Evolutionary conservation across 306 rosid genomes (phyloP).

Genomic region (Myrica gale): DNA sequence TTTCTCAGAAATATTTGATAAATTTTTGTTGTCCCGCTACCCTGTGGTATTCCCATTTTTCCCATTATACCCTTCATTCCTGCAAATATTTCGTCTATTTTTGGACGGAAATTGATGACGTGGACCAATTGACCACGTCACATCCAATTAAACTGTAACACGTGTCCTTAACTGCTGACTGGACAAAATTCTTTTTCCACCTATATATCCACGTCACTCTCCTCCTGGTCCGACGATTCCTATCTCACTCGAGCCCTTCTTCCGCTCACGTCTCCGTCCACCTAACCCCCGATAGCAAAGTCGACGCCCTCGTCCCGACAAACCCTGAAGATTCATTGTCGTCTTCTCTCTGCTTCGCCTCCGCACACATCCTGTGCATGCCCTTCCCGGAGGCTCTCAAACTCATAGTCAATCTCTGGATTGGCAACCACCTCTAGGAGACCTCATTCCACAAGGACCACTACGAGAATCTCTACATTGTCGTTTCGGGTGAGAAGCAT

Average conservation of each 20-base stretch:
- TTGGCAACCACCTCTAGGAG: conserved; percentile 52
- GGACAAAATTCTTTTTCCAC: too few relatives aligned
- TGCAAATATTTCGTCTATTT: too few relatives aligned
- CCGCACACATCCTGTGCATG: conserved; percentile 31
- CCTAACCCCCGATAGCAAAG: conserved; percentile 78
- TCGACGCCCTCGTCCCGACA: conserved; percentile 51
- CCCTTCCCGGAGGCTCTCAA: conserved; percentile 35
- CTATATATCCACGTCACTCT: too few relatives aligned
- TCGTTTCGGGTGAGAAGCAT: conserved; percentile 66
- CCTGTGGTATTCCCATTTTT: too few relatives aligned
- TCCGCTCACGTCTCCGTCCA: conserved; percentile 58
- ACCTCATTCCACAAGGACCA: conserved; percentile 83
- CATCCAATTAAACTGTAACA: too few relatives aligned
- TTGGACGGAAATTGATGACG: too few relatives aligned
- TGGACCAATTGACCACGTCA: too few relatives aligned
- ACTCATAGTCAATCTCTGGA: conserved; percentile 71
- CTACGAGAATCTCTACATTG: conserved; percentile 83
- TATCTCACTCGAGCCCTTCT: conserved; percentile 59
- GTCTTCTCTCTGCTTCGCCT: conserved; percentile 40
- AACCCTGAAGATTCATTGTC: background rate
- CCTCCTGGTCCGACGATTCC: conserved; percentile 48
- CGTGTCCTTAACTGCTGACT: too few relatives aligned
- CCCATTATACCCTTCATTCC: too few relatives aligned
- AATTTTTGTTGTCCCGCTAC: too few relatives aligned
- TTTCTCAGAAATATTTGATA: too few relatives aligned